Percentiles rank a stretch among this genome's conserved stretches.
These are phyloP conservation scores for Discostella pseudostelligera DNA, from an alignment of 108 stramenopile genomes.

Conservation along the genomic window DNA sequence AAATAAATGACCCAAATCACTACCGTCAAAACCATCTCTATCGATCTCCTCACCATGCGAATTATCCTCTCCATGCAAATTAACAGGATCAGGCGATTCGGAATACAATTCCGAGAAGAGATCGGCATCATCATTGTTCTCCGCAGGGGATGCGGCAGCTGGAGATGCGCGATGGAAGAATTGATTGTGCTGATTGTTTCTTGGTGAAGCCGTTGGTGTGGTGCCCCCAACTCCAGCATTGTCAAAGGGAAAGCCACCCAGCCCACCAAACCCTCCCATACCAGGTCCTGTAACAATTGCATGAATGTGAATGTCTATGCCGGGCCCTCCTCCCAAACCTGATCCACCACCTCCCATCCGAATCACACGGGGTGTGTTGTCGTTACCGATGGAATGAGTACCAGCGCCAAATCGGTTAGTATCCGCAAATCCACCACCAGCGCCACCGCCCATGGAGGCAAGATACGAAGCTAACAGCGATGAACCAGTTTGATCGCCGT, in stretches of 20 bases:
- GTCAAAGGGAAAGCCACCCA: conserved; percentile 21
- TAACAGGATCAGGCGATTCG: conserved; percentile 67
- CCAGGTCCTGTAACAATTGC: conserved; percentile 83
- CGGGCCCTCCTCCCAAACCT: conserved; percentile 47
- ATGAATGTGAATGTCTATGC: conserved; percentile 92
- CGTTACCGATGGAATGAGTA: neutral
- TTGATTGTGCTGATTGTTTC: neutral
- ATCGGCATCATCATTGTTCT: conserved; percentile 45
- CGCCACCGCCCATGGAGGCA: conserved; percentile 14
- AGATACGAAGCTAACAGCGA: conserved; percentile 40
- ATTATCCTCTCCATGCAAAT: conserved; percentile 42
- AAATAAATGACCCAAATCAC: conserved; percentile 17
- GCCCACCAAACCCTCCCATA: conserved; percentile 30
- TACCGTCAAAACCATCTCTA: neutral
- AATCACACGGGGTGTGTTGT: conserved; percentile 29
- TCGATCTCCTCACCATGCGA: neutral
- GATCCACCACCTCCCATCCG: conserved; percentile 33
- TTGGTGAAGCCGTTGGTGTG: conserved; percentile 17
- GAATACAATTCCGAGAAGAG: conserved; percentile 84
- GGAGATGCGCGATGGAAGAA: neutral
- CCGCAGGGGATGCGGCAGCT: neutral
- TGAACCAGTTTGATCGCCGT: conserved; percentile 26
- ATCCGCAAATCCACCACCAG: conserved; percentile 9
- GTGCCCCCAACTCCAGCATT: conserved; percentile 8
- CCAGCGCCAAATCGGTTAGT: neutral